Evolutionary conservation across 257 asterid species (phyloP).

Genomic region (Solanum chaucha): DNA sequence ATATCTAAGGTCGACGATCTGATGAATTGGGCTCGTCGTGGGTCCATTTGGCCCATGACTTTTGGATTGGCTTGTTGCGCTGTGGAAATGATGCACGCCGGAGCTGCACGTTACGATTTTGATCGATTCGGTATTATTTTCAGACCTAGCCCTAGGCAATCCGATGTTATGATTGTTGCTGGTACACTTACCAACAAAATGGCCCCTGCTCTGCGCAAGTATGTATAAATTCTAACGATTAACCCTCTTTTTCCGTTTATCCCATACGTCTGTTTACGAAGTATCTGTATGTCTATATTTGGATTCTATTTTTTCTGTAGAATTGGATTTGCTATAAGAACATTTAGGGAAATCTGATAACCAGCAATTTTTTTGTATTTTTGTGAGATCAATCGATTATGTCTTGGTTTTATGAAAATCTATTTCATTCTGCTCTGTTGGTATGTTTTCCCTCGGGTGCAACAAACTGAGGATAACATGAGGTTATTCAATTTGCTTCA

Average conservation of each 20-base stretch:
- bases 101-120: conserved; percentile 93
- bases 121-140: conserved; percentile 95
- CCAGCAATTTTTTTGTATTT: not conserved
- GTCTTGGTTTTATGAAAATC: not conserved
- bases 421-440: not conserved
- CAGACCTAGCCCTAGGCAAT: conserved; percentile 95
- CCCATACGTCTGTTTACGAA: not conserved
- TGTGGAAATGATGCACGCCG: conserved; percentile 98
- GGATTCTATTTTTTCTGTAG: not conserved
- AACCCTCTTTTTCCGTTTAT: accelerated
- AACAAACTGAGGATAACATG: not conserved
- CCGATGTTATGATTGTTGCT: conserved; percentile 91
- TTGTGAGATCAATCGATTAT: not conserved
- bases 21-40: conserved; percentile 93
- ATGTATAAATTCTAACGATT: not conserved
- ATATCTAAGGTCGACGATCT: conserved; percentile 93
- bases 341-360: not conserved
- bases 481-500: not conserved
- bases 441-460: not conserved
- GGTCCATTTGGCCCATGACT: conserved; percentile 99
- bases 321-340: not conserved
- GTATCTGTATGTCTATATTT: not conserved
- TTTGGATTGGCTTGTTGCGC: conserved; percentile 97
- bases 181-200: conserved; percentile 90
- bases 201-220: conserved; percentile 99